A percentile compares a stretch with the other conserved stretches of the same genome.
These are phyloP conservation scores for Ganoderma boninense DNA, from an alignment of 1,284 basidiomycete species.

Conservation along the genomic window DNA sequence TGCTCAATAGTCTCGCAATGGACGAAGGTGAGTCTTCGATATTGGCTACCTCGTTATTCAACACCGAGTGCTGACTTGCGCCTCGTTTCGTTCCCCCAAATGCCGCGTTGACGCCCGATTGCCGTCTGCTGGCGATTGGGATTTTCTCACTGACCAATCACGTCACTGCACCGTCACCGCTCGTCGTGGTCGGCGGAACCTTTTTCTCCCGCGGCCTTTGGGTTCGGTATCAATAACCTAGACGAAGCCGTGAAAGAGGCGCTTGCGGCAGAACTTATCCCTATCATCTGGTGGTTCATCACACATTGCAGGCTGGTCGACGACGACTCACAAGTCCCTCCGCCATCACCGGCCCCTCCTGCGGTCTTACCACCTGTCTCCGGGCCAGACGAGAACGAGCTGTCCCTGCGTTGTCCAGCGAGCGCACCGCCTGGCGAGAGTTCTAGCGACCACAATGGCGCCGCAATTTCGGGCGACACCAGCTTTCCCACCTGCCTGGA, in stretches of 20 bases:
- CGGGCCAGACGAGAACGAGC: slow-evolving; percentile 9
- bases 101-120: slow-evolving; percentile 19
- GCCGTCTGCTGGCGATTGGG: slow-evolving; percentile 19
- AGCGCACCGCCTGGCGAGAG: slow-evolving; percentile 14
- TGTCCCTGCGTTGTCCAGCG: slow-evolving; percentile 10
- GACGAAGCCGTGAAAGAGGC: slow-evolving; percentile 94
- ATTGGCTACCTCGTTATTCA: slow-evolving; percentile 21
- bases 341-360: slow-evolving; percentile 21
- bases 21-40: slow-evolving; percentile 76
- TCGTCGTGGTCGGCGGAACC: slow-evolving; percentile 20
- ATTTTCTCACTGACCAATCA: slow-evolving; percentile 28
- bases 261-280: slow-evolving; percentile 83
- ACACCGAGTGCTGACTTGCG: slow-evolving; percentile 23
- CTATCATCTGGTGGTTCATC: slow-evolving; percentile 95
- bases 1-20: slow-evolving; percentile 87
- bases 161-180: slow-evolving; percentile 20
- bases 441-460: slow-evolving; percentile 12
- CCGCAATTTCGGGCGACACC: background rate
- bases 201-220: slow-evolving; percentile 20
- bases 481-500: background rate
- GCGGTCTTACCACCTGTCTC: slow-evolving; percentile 27
- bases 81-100: slow-evolving; percentile 10
- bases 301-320: slow-evolving; percentile 74
- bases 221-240: slow-evolving; percentile 40
- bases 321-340: slow-evolving; percentile 42